Conservation (phyloP, 2,329 filamentous ascomycete genomes). For the Mycogone perniciosa region DNA sequence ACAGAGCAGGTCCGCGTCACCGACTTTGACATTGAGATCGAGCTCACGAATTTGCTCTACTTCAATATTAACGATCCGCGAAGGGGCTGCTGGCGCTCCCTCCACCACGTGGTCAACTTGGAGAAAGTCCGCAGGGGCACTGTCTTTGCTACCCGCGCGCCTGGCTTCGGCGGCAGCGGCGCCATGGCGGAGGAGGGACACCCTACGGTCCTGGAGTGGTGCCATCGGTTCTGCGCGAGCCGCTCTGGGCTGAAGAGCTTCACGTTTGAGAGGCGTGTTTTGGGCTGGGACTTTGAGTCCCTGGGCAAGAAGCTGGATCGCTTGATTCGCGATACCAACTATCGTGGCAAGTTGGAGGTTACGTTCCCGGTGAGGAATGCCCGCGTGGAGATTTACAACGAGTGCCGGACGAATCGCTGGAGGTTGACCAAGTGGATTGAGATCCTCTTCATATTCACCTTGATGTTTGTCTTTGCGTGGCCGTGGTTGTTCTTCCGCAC, state of each 20-base stretch:
- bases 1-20: conserved; percentile 42
- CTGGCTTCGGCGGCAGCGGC: conserved; percentile 32
- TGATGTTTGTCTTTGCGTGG: conserved; percentile 66
- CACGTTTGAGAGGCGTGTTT: conserved; percentile 43
- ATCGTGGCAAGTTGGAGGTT: conserved; percentile 55
- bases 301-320: conserved; percentile 46
- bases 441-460: conserved; percentile 59
- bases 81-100: conserved; percentile 32
- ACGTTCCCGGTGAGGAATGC: conserved; percentile 53
- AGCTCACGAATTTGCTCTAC: conserved; percentile 53
- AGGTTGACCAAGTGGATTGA: conserved; percentile 57
- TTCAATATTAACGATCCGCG: conserved; percentile 33
- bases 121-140: conserved; percentile 61
- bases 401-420: conserved; percentile 57
- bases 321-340: conserved; percentile 60
- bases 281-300: conserved; percentile 53
- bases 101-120: conserved; percentile 50
- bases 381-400: conserved; percentile 57
- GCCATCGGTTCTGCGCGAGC: conserved; percentile 58
- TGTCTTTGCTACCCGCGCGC: conserved; percentile 46
- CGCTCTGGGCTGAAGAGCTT: conserved; percentile 52
- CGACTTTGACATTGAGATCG: conserved; percentile 55
- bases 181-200: conserved; percentile 24
- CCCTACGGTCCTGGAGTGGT: conserved; percentile 51
- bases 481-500: conserved; percentile 63